A percentile compares a stretch with the other conserved stretches of the same genome.
These are phyloP conservation scores for Rhodotorula taiwanensis DNA, from an alignment of 768 basidiomycete genomes.

Conservation along the genomic window DNA sequence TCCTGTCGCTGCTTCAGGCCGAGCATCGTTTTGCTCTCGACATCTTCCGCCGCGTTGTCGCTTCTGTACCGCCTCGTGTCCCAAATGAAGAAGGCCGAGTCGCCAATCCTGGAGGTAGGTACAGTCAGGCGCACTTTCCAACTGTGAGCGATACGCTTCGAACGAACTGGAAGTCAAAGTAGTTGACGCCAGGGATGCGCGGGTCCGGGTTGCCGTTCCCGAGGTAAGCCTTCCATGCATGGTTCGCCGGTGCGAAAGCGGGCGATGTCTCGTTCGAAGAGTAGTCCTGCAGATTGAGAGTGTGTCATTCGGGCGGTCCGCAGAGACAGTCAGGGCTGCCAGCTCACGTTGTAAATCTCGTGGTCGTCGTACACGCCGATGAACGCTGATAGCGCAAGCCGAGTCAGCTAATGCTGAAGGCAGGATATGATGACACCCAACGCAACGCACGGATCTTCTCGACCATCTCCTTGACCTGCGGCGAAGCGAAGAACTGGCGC, in stretches of 20 bases:
- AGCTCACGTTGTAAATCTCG: slow-evolving; percentile 26
- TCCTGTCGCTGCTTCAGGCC: slow-evolving; percentile 60
- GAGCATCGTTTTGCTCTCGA: slow-evolving; percentile 57
- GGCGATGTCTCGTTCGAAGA: slow-evolving; percentile 51
- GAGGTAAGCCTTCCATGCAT: slow-evolving; percentile 60
- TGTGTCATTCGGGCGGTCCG: too few species aligned
- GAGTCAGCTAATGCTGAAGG: too few species aligned
- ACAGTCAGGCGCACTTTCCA: too few species aligned
- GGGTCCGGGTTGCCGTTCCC: slow-evolving; percentile 49
- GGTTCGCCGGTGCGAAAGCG: slow-evolving; percentile 57
- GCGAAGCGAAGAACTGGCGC: slow-evolving; percentile 59
- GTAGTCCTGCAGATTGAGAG: slow-evolving; percentile 19
- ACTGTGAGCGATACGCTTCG: not conserved
- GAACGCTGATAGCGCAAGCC: not conserved
- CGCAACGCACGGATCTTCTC: slow-evolving; percentile 60
- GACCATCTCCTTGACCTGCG: slow-evolving; percentile 61
- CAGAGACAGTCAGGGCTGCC: not conserved
- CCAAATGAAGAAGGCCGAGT: slow-evolving; percentile 69
- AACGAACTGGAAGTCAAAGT: slow-evolving; percentile 49
- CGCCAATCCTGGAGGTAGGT: slow-evolving; percentile 49
- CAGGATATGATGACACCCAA: not conserved
- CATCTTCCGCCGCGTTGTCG: slow-evolving; percentile 43
- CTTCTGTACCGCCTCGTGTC: slow-evolving; percentile 62
- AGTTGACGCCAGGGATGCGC: slow-evolving; percentile 48
- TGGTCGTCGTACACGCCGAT: slow-evolving; percentile 57